Evolutionary conservation across 2,329 filamentous ascomycete species (phyloP).

Genomic region (Colletotrichum destructivum): DNA sequence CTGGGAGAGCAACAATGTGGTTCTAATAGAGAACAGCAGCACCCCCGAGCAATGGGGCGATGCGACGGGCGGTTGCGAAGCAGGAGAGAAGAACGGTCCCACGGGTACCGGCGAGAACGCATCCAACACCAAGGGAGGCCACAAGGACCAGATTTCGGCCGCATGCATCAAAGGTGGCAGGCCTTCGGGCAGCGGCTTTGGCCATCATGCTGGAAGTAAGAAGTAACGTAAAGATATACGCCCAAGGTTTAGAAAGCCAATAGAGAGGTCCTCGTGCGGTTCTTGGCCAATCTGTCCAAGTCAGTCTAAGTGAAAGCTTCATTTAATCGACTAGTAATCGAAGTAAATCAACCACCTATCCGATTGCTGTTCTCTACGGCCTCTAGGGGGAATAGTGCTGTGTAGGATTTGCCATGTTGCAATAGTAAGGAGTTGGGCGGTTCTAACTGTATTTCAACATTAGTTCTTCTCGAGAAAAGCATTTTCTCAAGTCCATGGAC

Average conservation of each 20-base stretch:
- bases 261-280: too few species aligned
- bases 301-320: neutral
- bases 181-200: neutral
- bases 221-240: neutral
- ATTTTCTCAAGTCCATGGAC: too few species aligned
- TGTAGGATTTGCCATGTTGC: too few species aligned
- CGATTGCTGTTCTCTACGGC: too few species aligned
- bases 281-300: too few species aligned
- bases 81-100: slow-evolving; percentile 3
- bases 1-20: neutral
- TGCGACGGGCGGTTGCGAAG: neutral
- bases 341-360: neutral
- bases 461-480: too few species aligned
- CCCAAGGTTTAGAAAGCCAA: too few species aligned
- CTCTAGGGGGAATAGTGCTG: too few species aligned
- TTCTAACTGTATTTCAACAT: too few species aligned
- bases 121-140: slow-evolving; percentile 1
- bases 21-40: neutral
- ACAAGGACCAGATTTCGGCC: slow-evolving; percentile 1
- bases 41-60: neutral
- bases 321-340: neutral
- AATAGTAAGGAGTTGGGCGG: too few species aligned
- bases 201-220: slow-evolving; percentile 7
- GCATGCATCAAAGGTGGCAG: neutral
- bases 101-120: slow-evolving; percentile 4